A percentile compares a stretch with the other conserved stretches of the same genome.
phyloP scores from a whole-genome alignment of 2,329 filamentous ascomycete genomes.

The Alternaria hordeiaustralica region DNA sequence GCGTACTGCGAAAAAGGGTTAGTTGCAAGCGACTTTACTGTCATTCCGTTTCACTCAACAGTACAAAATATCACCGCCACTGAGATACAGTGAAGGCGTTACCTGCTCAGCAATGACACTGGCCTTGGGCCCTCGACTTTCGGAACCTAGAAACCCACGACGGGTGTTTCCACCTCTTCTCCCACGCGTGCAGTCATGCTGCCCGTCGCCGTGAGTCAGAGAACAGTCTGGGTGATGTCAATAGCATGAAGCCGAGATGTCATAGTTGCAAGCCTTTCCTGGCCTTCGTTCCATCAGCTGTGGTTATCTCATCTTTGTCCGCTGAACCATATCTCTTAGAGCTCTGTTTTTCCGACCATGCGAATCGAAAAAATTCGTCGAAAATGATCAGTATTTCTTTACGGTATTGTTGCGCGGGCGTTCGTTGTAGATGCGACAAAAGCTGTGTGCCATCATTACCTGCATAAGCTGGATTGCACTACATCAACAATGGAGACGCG shows the following conservation, averaged over 20 bases:
- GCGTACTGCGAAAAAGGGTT: neutral
- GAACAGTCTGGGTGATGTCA: neutral
- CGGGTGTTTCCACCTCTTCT: neutral
- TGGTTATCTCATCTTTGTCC: neutral
- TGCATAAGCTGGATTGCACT: neutral
- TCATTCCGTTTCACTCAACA: neutral
- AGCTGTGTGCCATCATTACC: neutral
- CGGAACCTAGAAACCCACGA: conserved; percentile 6
- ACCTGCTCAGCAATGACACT: neutral
- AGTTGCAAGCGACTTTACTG: neutral
- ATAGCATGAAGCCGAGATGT: neutral
- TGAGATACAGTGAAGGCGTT: neutral
- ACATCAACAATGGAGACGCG: too few relatives aligned
- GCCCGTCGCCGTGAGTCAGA: conserved; percentile 1
- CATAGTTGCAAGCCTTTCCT: neutral
- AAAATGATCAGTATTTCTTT: neutral
- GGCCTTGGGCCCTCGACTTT: neutral
- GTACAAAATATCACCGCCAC: neutral
- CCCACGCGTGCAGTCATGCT: neutral
- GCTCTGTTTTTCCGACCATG: neutral
- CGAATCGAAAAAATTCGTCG: neutral
- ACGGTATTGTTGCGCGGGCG: neutral
- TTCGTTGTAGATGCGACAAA: neutral
- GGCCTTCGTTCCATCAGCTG: neutral
- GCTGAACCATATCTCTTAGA: neutral